Conservation (phyloP, 176 grass and related monocot genomes). For the Musa schizocarpa region DNA sequence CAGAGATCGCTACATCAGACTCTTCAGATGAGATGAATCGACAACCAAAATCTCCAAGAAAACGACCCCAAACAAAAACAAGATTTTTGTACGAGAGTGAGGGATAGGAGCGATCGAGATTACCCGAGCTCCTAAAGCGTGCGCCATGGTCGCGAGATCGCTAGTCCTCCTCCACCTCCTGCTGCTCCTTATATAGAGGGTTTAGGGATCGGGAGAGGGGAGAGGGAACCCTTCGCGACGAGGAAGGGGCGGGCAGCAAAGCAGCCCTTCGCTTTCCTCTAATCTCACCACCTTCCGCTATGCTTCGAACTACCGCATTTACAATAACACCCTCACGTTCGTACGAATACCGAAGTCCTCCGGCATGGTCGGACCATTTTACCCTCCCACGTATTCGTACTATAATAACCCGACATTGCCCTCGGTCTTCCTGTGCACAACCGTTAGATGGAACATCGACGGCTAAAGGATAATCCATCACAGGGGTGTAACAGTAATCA, state of each 20-base stretch:
- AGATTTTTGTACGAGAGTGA: too few relatives aligned
- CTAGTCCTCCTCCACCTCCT: neutral
- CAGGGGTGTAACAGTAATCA: too few relatives aligned
- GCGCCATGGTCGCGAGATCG: slow-evolving; percentile 27
- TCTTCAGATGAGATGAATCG: neutral
- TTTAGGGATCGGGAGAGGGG: neutral
- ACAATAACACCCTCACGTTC: too few relatives aligned
- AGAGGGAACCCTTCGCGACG: slow-evolving; percentile 15
- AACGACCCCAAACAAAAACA: neutral
- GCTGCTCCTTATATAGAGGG: neutral
- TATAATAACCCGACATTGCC: too few relatives aligned
- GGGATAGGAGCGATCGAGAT: neutral
- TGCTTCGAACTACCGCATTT: too few relatives aligned
- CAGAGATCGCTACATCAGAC: neutral
- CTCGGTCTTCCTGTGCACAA: too few relatives aligned
- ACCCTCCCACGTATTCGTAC: too few relatives aligned
- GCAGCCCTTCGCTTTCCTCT: neutral
- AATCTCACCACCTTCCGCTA: neutral
- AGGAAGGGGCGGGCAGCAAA: slow-evolving; percentile 22
- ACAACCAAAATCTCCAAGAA: neutral
- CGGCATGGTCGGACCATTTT: too few relatives aligned
- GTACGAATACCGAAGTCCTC: too few relatives aligned
- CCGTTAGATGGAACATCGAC: too few relatives aligned
- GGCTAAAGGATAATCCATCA: too few relatives aligned
- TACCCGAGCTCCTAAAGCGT: slow-evolving; percentile 35